A percentile compares a stretch with the other conserved stretches of the same genome.
These are phyloP conservation scores for Penstemon newberryi DNA, from an alignment of 257 asterid genomes.

Conservation along the genomic window DNA sequence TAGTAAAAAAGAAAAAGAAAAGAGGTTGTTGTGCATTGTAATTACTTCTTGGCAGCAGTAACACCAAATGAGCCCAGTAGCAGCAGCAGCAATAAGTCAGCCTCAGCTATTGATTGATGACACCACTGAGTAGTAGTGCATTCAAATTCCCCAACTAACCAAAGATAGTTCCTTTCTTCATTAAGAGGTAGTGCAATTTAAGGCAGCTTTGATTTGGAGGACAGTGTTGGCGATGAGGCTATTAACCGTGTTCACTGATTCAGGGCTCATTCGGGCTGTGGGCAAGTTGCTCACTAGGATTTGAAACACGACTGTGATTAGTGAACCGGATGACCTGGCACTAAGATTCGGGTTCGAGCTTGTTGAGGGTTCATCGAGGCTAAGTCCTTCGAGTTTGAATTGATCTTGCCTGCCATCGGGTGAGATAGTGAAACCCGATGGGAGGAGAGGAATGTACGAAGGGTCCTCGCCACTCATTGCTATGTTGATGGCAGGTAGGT, in stretches of 20 bases:
- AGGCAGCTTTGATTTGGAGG: conserved; percentile 86
- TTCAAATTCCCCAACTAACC: conserved; percentile 69
- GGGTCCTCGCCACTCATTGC: conserved; percentile 97
- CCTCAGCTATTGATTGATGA: conserved; percentile 43
- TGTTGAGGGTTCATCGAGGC: conserved; percentile 49
- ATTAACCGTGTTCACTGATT: conserved; percentile 80
- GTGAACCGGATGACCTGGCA: conserved; percentile 52
- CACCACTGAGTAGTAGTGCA: conserved; percentile 37
- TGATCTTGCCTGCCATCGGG: conserved; percentile 58
- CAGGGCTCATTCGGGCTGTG: conserved; percentile 77
- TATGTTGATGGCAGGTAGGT: conserved; percentile 68
- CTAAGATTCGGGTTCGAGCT: conserved; percentile 35
- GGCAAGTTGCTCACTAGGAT: conserved; percentile 78
- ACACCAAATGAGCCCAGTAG: conserved; percentile 32
- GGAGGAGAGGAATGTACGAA: conserved; percentile 64
- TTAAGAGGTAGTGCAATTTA: conserved; percentile 45
- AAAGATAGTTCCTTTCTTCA: conserved; percentile 25
- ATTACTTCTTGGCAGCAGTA: conserved; percentile 39
- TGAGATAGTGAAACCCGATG: conserved; percentile 82
- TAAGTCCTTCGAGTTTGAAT: not conserved
- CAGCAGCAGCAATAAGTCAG: conserved; percentile 46
- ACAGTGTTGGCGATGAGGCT: conserved; percentile 74
- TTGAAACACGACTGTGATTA: conserved; percentile 77
- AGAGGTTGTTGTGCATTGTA: conserved; percentile 45
- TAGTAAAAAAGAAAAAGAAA: not conserved